A percentile compares a stretch with the other conserved stretches of the same genome.
phyloP scores from a whole-genome alignment of 2,329 filamentous ascomycete genomes.

The Colletotrichum limetticola region DNA sequence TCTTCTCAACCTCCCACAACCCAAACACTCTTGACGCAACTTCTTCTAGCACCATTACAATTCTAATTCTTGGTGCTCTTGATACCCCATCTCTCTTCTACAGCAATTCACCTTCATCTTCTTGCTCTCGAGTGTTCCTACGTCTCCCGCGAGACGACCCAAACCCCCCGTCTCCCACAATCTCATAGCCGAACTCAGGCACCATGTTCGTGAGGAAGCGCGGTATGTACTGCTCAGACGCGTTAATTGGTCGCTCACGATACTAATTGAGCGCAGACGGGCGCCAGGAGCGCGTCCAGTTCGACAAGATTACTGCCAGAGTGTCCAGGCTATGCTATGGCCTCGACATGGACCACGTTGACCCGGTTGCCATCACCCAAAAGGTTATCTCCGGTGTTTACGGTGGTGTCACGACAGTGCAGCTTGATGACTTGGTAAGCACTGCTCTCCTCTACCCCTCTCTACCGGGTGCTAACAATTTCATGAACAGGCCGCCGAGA shows the following conservation, averaged over 20 bases:
- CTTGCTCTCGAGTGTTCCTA: neutral
- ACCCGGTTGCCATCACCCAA: conserved; percentile 97
- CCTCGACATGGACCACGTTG: conserved; percentile 92
- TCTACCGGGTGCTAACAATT: conserved; percentile 33
- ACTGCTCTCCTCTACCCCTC: neutral
- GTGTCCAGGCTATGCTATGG: conserved; percentile 98
- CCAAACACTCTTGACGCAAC: conserved; percentile 15
- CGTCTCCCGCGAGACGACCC: neutral
- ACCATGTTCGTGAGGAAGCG: conserved; percentile 73
- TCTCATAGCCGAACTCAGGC: conserved; percentile 37
- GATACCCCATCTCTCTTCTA: conserved; percentile 18
- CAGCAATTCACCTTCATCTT: neutral
- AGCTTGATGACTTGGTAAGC: conserved; percentile 95
- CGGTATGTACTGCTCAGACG: conserved; percentile 55
- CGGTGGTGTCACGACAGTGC: conserved; percentile 94
- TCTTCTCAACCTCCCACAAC: conserved; percentile 22
- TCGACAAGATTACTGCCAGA: conserved; percentile 99
- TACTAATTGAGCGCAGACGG: conserved; percentile 72
- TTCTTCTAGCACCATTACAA: conserved; percentile 5
- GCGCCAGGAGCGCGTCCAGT: conserved; percentile 99
- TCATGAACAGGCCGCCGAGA: conserved; percentile 85
- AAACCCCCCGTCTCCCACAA: neutral
- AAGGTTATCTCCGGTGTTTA: conserved; percentile 99
- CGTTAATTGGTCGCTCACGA: neutral
- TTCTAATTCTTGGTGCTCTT: conserved; percentile 10